A percentile compares a stretch with the other conserved stretches of the same genome.
These are phyloP conservation scores for Daedaleopsis nitida DNA, from an alignment of 768 basidiomycete species.

Conservation along the genomic window DNA sequence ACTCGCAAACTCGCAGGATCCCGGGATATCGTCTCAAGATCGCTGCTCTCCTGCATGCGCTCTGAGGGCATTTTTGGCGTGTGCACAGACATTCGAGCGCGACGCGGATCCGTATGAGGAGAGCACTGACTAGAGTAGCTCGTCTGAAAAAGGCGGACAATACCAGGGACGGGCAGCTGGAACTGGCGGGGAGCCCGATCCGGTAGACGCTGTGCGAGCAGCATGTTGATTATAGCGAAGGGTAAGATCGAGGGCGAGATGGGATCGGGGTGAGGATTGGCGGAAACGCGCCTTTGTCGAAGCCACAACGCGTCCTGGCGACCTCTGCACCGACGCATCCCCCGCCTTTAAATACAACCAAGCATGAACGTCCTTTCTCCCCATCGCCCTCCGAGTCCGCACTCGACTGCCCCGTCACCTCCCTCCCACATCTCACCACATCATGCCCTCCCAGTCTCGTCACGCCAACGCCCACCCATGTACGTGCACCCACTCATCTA, in stretches of 20 bases:
- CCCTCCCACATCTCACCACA: not conserved
- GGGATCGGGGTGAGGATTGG: not conserved
- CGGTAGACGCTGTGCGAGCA: not conserved
- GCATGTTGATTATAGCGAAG: not conserved
- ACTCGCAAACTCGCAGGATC: too few species aligned
- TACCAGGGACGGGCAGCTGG: not conserved
- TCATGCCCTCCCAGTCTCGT: not conserved
- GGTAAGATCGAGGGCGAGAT: not conserved
- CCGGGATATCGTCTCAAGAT: too few species aligned
- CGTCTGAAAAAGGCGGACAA: not conserved
- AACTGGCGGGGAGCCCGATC: not conserved
- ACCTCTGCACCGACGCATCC: not conserved
- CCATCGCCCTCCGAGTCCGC: not conserved
- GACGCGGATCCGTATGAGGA: too few species aligned
- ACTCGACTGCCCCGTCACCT: not conserved
- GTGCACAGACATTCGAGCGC: too few species aligned
- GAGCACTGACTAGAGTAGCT: too few species aligned
- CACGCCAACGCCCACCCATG: not conserved
- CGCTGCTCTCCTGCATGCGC: too few species aligned
- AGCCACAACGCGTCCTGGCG: not conserved
- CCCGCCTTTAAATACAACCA: not conserved
- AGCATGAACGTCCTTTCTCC: constrained; percentile 1
- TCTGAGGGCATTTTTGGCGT: too few species aligned
- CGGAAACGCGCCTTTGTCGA: not conserved
- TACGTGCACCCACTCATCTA: not conserved